Evolutionary conservation across 2,329 filamentous ascomycete genomes (phyloP), one percentile per base, ranked within the genome.

Genomic region (Diaporthe vaccinii): DNA sequence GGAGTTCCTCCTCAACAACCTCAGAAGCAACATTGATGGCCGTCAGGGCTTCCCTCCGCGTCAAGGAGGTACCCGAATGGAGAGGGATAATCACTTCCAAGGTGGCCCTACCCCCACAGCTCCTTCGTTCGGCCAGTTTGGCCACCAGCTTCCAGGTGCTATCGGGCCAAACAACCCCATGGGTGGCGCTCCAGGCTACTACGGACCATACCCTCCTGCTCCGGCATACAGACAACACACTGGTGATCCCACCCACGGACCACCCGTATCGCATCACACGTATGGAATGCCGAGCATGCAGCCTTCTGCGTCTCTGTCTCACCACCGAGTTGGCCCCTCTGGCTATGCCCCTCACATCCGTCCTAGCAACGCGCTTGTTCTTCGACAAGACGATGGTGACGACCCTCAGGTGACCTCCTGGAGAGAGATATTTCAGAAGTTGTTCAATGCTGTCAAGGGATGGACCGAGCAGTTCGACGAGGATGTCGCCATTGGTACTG

Each of bases 401-500:
- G 74, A 76, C 34, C 59, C 74, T 25, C 61, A 74, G 53, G 68
- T 65, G 31, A 41, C 62, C 53, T 51, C 55, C 20, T 77, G 74
- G 74, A 76, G 73, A 57, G 74, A 73, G 20, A 39, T 72, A 59
- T 74, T 77, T 67, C 25, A 41, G 36, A 69, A 69, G 17, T 36
- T 74, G 4, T 77, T 76, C 72, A 67, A 58, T 15, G 46, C 62
- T 10, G 68, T 78, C 20, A 59, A 69, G 39, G 80, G 79, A 25
- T 84, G 83, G 81, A 80, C 78, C 25, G 75, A 76, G 7, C 74
- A 67, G 4, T 81, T 81, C 68, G 75, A 78, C 31, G 73, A 77
- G 72, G 20, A 73, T 10, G 79, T 79, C 25, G 77, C 78, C 57
- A 69, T 53, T 62, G 61, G 72, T 7, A 62, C 70, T 10, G 78